Evolutionary conservation across 345 rosid genomes (phyloP), one percentile per base, ranked within the genome.

Genomic region (Populus davidiana): DNA sequence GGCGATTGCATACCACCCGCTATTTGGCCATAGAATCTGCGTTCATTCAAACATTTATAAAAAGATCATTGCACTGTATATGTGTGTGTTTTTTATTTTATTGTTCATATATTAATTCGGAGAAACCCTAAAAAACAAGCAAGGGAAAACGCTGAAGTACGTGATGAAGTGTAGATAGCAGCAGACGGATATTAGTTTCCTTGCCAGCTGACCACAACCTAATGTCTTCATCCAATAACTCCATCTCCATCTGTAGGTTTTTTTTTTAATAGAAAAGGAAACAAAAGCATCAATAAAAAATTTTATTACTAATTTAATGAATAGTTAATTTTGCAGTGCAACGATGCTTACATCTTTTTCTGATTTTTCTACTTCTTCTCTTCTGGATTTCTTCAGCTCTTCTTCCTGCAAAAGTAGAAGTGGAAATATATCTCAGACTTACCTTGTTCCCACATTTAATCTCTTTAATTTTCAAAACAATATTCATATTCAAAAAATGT

Each of bases 21-120:
- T 95, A 65, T 82, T 78, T 6, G 94, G 78, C 97, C 96, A 93
- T 35, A 95, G 83, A 78, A 95, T 86, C 98, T 95, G 89, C 63
- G 73, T 69, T 25, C 41, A 63, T 10, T 29, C 62, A 54, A 31
- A 31, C 2, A 2, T 54, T 52, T 2, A 54, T 54, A n/a, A 54
- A 8, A 21, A 54, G 5, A 33, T 33, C 62, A 54, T 54, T 8
- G 59, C 21, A 20, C 5, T 50, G 18, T 18, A 52, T 52, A 18
- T 36, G 39, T 7, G 8, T 8, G 1, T 39, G 2, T 39, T 2
- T 39, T 39, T 39, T 11, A 39, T 39, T 8, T 39, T 39, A 2
- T 39, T 1, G 43, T 39, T 2, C 2, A 1, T 39, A 39, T 9
- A 44, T 44, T 44, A 44, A 44, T 44, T 41, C 1, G 44, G 13